Conservation (phyloP, 306 rosid genomes). For the Begonia loranthoides region DNA sequence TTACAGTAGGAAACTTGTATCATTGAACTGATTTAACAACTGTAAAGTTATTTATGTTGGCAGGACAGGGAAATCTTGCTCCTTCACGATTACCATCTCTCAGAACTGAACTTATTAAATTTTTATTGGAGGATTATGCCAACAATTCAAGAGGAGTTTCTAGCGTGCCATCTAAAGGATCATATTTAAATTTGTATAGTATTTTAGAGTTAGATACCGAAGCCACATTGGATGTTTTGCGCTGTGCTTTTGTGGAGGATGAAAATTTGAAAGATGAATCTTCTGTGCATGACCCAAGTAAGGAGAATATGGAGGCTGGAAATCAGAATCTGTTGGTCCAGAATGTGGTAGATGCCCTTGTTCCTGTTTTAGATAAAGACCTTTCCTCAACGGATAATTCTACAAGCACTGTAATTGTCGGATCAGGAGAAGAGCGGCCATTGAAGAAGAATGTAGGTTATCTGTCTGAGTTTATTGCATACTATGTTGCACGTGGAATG, state of each 20-base stretch:
- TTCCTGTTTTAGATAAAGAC: constrained; percentile 38
- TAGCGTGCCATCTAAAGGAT: constrained; percentile 17
- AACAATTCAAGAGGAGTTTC: constrained; percentile 33
- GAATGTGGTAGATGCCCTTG: constrained; percentile 58
- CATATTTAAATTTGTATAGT: constrained; percentile 46
- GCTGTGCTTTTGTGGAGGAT: constrained; percentile 54
- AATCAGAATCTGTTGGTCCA: constrained; percentile 45
- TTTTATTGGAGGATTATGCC: constrained; percentile 44
- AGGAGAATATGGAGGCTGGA: constrained; percentile 21
- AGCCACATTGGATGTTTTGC: constrained; percentile 69
- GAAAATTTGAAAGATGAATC: constrained; percentile 26
- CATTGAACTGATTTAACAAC: no score
- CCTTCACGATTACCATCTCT: constrained; percentile 66
- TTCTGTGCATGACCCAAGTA: constrained; percentile 27
- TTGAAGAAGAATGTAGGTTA: constrained; percentile 52
- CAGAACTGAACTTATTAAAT: constrained; percentile 62
- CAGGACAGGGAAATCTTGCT: constrained; percentile 82
- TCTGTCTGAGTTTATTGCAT: constrained; percentile 68
- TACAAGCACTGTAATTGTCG: constrained; percentile 20
- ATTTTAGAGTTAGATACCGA: constrained; percentile 71
- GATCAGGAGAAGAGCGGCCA: constrained; percentile 40
- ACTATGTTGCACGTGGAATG: constrained; percentile 59
- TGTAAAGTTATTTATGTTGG: constrained; percentile 7
- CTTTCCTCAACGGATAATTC: constrained; percentile 30
- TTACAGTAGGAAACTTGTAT: no score